phyloP scores from a whole-genome alignment of 2,329 filamentous ascomycete genomes.

The Elsinoe fawcettii region DNA sequence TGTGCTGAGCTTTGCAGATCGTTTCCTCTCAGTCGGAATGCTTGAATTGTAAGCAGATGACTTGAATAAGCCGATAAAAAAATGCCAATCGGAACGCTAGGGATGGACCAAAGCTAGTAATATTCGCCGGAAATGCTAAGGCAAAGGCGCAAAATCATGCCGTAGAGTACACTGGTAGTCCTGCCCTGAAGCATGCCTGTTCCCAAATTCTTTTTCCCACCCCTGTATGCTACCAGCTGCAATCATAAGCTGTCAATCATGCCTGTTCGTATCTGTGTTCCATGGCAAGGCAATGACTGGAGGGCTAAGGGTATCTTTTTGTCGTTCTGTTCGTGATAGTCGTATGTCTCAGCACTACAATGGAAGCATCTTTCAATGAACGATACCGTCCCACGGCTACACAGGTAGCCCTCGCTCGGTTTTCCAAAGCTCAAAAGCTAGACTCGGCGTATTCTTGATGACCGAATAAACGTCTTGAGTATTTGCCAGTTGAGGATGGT shows the following conservation, averaged over 20 bases:
- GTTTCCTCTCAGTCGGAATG: background rate
- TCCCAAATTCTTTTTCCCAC: background rate
- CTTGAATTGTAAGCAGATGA: background rate
- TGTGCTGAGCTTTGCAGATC: background rate
- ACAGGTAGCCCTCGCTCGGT: slow-evolving; percentile 41
- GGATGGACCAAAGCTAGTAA: background rate
- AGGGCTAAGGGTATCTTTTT: background rate
- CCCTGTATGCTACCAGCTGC: background rate
- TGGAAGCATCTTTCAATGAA: background rate
- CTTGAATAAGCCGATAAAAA: background rate
- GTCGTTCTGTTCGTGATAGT: slow-evolving; percentile 1
- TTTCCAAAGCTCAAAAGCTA: slow-evolving; percentile 43
- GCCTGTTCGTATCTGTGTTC: slow-evolving; percentile 2
- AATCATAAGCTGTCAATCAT: background rate
- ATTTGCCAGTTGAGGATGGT: slow-evolving; percentile 38
- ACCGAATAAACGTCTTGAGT: slow-evolving; percentile 39
- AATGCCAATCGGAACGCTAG: background rate
- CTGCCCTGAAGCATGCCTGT: background rate
- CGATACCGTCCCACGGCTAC: slow-evolving; percentile 11
- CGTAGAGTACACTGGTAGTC: background rate
- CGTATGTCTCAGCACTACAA: background rate
- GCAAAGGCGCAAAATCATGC: background rate
- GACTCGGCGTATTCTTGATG: slow-evolving; percentile 38
- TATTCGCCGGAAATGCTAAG: background rate
- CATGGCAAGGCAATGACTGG: background rate